These are phyloP conservation scores for Fusarium floridanum DNA, from an alignment of 2,329 filamentous ascomycete genomes.

Conservation along the genomic window DNA sequence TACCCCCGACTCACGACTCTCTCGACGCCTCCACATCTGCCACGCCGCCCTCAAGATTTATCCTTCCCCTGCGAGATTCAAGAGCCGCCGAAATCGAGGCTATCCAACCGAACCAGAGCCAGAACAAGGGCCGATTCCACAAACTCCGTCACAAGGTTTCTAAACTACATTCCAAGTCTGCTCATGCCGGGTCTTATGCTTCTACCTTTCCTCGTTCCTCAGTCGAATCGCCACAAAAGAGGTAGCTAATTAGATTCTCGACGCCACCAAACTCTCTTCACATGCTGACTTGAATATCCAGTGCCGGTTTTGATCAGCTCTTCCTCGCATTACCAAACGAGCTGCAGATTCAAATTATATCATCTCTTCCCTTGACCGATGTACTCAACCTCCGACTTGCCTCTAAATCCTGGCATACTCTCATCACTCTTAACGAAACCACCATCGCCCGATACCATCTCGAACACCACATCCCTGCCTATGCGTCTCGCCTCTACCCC, in stretches of 20 bases:
- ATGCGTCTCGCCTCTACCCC: constrained; percentile 71
- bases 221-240: constrained; percentile 49
- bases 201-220: constrained; percentile 37
- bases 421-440: constrained; percentile 71
- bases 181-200: constrained; percentile 33
- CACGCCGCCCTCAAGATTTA: constrained; percentile 58
- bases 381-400: constrained; percentile 70
- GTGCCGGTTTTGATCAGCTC: constrained; percentile 64
- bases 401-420: constrained; percentile 70
- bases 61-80: constrained; percentile 62
- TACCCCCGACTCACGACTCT: constrained; percentile 28
- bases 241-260: constrained; percentile 42
- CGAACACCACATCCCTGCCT: constrained; percentile 69
- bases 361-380: constrained; percentile 70
- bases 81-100: constrained; percentile 50
- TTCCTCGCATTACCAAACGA: constrained; percentile 71
- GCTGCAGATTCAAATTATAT: constrained; percentile 73
- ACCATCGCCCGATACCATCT: constrained; percentile 73
- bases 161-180: constrained; percentile 52
- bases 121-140: constrained; percentile 60
- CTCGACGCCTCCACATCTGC: constrained; percentile 43
- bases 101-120: constrained; percentile 52
- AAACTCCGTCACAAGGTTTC: constrained; percentile 56
- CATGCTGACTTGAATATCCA: constrained; percentile 11
- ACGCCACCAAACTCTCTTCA: not conserved